Evolutionary conservation across 306 rosid genomes (phyloP).

Genomic region (Gastrolobium villosum): DNA sequence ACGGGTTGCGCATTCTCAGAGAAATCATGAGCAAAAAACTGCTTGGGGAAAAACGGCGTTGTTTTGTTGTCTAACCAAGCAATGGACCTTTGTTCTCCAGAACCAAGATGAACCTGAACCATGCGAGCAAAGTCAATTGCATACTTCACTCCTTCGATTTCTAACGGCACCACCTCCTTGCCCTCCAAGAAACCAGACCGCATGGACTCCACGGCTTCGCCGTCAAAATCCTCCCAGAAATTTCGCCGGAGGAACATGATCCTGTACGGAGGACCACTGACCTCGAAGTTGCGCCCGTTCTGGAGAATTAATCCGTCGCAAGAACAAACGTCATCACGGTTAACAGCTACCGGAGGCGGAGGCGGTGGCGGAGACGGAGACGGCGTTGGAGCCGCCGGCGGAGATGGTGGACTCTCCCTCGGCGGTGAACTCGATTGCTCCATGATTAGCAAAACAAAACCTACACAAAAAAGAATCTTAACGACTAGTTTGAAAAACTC

Average conservation of each 20-base stretch:
- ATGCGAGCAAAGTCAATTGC: slow-evolving; percentile 65
- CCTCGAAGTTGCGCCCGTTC: slow-evolving; percentile 52
- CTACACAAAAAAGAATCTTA: too few species aligned
- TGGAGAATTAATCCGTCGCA: slow-evolving; percentile 42
- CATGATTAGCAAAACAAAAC: not conserved
- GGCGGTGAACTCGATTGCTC: not conserved
- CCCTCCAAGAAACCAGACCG: slow-evolving; percentile 52
- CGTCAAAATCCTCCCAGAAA: slow-evolving; percentile 61
- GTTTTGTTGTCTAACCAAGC: slow-evolving; percentile 70
- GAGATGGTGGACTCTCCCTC: not conserved
- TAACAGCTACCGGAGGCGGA: not conserved
- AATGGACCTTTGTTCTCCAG: slow-evolving; percentile 63
- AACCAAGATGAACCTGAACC: slow-evolving; percentile 58
- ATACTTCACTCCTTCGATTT: slow-evolving; percentile 53
- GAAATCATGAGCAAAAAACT: slow-evolving; percentile 55
- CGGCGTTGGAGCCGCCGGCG: not conserved
- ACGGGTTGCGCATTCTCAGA: not conserved
- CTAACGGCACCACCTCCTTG: slow-evolving; percentile 46
- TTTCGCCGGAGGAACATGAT: slow-evolving; percentile 62
- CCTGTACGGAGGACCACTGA: slow-evolving; percentile 56
- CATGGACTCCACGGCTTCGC: slow-evolving; percentile 43
- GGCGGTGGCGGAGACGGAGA: not conserved
- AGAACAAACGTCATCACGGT: not conserved
- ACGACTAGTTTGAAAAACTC: too few species aligned
- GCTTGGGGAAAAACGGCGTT: slow-evolving; percentile 61